A percentile compares a stretch with the other conserved stretches of the same genome.
phyloP scores from a whole-genome alignment of 805 yeast genomes.

The Cyberlindnera maclurae region DNA sequence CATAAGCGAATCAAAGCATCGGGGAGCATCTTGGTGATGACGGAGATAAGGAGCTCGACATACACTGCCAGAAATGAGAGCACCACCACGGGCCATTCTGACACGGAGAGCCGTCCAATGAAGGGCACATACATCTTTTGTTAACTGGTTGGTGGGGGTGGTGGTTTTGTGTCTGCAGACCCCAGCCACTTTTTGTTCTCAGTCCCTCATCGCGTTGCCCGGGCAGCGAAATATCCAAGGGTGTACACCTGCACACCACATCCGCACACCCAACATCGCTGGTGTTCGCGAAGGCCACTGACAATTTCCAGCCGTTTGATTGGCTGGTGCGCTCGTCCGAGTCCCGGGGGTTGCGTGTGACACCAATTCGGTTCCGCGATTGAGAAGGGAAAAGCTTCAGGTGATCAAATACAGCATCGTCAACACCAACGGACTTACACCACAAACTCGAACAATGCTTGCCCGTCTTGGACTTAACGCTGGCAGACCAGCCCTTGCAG shows the following conservation, averaged over 20 bases:
- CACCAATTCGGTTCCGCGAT: background rate
- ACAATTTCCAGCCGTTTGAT: background rate
- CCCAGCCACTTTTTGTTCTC: no score
- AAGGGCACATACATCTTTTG: conserved; percentile 27
- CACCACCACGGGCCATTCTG: conserved; percentile 44
- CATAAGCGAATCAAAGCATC: conserved; percentile 29
- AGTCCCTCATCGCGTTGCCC: no score
- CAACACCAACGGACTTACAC: background rate
- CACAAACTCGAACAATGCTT: conserved; percentile 5
- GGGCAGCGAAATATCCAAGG: no score
- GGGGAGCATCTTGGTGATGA: conserved; percentile 42
- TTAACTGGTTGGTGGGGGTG: background rate
- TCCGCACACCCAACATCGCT: no score
- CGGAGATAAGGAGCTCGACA: conserved; percentile 39
- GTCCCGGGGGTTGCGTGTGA: background rate
- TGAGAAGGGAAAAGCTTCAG: background rate
- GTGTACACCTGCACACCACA: no score
- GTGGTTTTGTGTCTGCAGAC: background rate
- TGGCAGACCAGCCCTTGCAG: conserved; percentile 8
- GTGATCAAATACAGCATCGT: background rate
- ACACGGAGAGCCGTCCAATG: conserved; percentile 37
- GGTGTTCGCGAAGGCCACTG: background rate
- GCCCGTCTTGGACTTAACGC: conserved; percentile 7
- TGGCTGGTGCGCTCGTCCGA: background rate
- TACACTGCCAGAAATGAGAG: conserved; percentile 41